Evolutionary conservation across 2,329 filamentous ascomycete genomes (phyloP), one percentile per base, ranked within the genome.

Genomic region (Paraconiothyrium brasiliense): DNA sequence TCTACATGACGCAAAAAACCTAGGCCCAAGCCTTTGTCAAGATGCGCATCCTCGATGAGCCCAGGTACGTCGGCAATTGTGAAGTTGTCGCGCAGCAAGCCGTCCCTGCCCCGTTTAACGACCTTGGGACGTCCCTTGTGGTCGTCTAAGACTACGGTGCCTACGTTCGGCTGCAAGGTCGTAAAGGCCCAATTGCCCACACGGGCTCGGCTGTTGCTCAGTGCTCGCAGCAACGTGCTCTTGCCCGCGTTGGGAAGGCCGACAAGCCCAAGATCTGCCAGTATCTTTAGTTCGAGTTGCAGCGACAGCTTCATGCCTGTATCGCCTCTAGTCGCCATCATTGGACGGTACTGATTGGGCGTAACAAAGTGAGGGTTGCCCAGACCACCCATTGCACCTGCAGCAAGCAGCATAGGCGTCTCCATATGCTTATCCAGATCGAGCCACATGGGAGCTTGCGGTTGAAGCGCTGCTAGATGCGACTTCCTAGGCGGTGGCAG

Each of bases 121-220:
- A 88, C 75, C 6, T 80, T 64, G 1, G 93, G 92, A 0, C 92
- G 88, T 2, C 94, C 93, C 60, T 89, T 89, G 81, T 95, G 87
- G 75, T 94, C 88, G 78, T 99, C 95, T 11, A 99, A 86, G 14
- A 98, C 90, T 7, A 99, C 93, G 0, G 95, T 99, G 54, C 95
- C 95, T 58, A 99, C 96, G 69, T 97, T 97, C 2, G 95, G 95
- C 69, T 94, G 90, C 9, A 99, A 84, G 0, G 95, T 99, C 3
- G 95, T 99, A 77, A 99, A 99, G 10, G 93, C 94, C 95, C 95
- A 99, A 76, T 92, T 90, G 44, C 95, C 95, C 4, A 99, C 89
- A 43, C 95, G 88, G 1, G 95, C 92, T 62, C 93, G 90, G 76
- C 92, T 96, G 77, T 94, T 94, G 71, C 90, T 97, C 70, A 99